Base-by-base conservation (phyloP, 2,329 filamentous ascomycete genomes). In the Fusarium miscanthi region DNA sequence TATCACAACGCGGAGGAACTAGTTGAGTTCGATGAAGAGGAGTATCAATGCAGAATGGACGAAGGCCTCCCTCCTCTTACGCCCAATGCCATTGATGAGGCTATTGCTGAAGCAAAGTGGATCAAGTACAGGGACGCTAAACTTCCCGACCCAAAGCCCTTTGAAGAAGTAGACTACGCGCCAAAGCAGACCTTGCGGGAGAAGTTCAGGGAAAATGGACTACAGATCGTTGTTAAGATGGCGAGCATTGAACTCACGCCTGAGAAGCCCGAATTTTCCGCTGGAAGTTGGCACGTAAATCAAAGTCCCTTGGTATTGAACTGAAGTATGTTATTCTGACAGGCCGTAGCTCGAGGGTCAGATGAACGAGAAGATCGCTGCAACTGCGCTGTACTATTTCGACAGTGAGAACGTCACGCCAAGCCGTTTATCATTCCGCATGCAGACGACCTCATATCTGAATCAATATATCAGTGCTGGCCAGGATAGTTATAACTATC, bases 171-270 rank as follows among this genome's bases (percentile, higher is more conserved):
- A 6, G 16, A 58, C 30, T 63, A 63, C 11, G 8, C 45, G 8
- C 51, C 51, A 17, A 17, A 37, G 31, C n/a, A 58, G 25, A 52
- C 8, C 9, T n/a, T 63, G 3, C 40, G 27, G 2, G n/a, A 48
- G 8, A 58, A n/a, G 27, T 66, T 63, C n/a, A 37, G 27, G 17
- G 30, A 58, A 2, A 6, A 43, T 9, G 35, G 45, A 1, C 11
- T 64, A 21, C 35, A 64, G 30, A 43, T 64, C 21, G 48, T 59
- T 6, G 33, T 59, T 17, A 64, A 66, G 23, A 66, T 66, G 52
- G 59, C 40, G 5, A 66, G 59, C 17, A 66, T 64, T 25, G 52
- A 64, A 12, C 23, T 64, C 1, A 64, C 40, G 0, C 59, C 59
- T 5, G 59, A 66, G 5, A 64, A 58, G 5, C 40, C 59, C 1